Evolutionary conservation across 345 rosid genomes (phyloP).

Genomic region (Syzygium grande): DNA sequence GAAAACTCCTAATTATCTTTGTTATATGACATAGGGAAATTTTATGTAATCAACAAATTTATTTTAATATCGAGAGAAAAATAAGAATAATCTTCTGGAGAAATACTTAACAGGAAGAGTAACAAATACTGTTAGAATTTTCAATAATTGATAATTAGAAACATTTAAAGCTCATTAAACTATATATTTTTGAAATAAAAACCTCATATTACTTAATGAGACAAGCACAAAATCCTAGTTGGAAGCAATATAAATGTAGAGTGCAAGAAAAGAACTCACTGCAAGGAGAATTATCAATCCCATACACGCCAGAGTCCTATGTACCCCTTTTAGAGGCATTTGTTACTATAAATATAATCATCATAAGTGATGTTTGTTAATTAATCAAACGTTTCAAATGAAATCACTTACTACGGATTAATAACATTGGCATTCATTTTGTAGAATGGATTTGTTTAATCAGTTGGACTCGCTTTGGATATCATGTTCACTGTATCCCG

Average conservation of each 20-base stretch:
- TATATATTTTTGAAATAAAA: too few relatives aligned
- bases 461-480: too few relatives aligned
- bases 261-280: background rate
- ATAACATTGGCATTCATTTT: too few relatives aligned
- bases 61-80: background rate
- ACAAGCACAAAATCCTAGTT: background rate
- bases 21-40: background rate
- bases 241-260: background rate
- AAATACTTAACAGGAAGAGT: background rate
- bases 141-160: background rate
- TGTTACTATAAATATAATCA: background rate
- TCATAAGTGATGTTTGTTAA: background rate
- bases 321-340: background rate
- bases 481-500: too few relatives aligned
- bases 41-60: background rate
- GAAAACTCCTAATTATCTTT: too few relatives aligned
- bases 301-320: background rate
- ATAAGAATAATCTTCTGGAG: background rate
- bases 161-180: background rate
- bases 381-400: background rate
- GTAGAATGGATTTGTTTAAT: too few relatives aligned
- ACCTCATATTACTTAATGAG: too few relatives aligned
- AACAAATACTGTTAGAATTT: too few relatives aligned
- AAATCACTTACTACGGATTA: too few relatives aligned
- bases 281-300: background rate